These are phyloP conservation scores for Apostasia shenzhenica DNA, from an alignment of 106 monocot genomes.

Conservation along the genomic window DNA sequence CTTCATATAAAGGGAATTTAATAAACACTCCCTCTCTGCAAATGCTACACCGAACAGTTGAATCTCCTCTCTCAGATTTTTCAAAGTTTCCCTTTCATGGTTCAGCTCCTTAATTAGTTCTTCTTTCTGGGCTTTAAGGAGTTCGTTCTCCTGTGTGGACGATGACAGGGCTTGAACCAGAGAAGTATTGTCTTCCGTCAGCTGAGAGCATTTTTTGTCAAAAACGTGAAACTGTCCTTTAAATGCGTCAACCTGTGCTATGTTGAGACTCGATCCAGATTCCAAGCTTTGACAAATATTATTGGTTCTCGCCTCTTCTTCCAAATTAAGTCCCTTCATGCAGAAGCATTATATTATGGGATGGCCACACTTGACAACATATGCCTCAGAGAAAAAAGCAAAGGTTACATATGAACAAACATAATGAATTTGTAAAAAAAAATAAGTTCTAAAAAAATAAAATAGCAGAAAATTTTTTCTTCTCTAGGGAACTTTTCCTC, in stretches of 20 bases:
- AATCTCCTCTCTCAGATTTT: constrained; percentile 61
- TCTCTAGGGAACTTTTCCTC: too few relatives aligned
- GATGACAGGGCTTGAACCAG: constrained; percentile 33
- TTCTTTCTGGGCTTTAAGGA: constrained; percentile 35
- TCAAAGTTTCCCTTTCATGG: constrained; percentile 43
- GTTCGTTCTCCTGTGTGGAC: constrained; percentile 28
- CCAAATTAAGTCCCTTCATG: constrained; percentile 9
- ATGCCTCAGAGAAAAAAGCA: too few relatives aligned
- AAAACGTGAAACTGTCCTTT: constrained; percentile 28
- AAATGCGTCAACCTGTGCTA: constrained; percentile 23
- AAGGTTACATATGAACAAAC: too few relatives aligned
- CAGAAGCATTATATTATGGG: too few relatives aligned
- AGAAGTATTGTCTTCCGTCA: constrained; percentile 56
- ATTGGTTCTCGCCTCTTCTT: constrained; percentile 13
- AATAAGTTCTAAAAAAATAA: too few relatives aligned
- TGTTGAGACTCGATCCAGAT: constrained; percentile 19
- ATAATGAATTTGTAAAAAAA: too few relatives aligned
- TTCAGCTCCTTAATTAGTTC: constrained; percentile 31
- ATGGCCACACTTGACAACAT: too few relatives aligned
- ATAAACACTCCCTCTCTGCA: constrained; percentile 40
- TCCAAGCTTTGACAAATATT: constrained; percentile 21
- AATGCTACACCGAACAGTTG: constrained; percentile 49
- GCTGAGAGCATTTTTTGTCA: constrained; percentile 36
- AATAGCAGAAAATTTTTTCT: too few relatives aligned
- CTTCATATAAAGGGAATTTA: constrained; percentile 57